A percentile compares a stretch with the other conserved stretches of the same genome.
Conservation (phyloP, 495 filamentous ascomycete genomes). For the Neurospora sp. region DNA sequence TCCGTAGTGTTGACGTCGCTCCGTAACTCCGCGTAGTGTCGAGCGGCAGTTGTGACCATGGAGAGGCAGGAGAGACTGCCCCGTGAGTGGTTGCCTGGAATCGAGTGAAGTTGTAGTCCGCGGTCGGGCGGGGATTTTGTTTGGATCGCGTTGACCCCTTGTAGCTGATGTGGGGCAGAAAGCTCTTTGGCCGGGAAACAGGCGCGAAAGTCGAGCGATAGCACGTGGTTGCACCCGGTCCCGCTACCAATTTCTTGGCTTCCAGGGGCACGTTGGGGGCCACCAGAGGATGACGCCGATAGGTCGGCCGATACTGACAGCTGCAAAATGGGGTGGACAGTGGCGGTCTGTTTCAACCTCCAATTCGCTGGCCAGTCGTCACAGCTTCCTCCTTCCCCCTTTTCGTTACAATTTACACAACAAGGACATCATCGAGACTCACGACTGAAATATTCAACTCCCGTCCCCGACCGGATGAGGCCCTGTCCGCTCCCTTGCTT, state of each 20-base stretch:
- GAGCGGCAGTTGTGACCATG: neutral
- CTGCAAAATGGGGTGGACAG: neutral
- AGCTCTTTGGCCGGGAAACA: neutral
- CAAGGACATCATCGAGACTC: neutral
- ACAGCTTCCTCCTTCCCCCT: slow-evolving; percentile 1
- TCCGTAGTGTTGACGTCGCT: neutral
- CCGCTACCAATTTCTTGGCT: neutral
- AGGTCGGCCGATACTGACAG: neutral
- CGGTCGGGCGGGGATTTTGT: neutral
- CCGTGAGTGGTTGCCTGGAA: neutral
- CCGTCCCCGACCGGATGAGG: neutral
- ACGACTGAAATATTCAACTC: neutral
- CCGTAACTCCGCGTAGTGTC: neutral
- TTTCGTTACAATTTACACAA: neutral
- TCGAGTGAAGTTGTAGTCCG: neutral
- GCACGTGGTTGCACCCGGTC: neutral
- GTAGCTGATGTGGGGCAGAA: neutral
- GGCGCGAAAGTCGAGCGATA: neutral
- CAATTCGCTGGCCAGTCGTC: neutral
- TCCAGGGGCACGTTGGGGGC: neutral
- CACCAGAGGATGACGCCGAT: neutral
- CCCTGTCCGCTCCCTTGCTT: neutral
- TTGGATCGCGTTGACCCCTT: neutral
- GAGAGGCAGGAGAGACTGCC: neutral
- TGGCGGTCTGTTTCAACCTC: slow-evolving; percentile 8